Conservation (phyloP, 495 filamentous ascomycete species). For the Immersiella caudata region DNA sequence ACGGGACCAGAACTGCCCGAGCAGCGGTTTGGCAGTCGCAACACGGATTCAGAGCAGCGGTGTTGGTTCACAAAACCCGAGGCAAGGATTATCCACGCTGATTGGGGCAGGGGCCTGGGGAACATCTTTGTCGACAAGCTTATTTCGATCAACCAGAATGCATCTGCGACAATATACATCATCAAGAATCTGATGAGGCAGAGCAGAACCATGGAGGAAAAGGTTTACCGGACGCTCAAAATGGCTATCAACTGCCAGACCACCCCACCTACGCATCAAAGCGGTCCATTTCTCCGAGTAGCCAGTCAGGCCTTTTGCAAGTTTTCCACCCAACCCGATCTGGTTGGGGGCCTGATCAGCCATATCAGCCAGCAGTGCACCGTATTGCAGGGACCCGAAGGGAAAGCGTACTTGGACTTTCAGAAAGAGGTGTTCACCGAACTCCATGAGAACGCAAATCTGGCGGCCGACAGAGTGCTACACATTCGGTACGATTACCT, state of each 20-base stretch:
- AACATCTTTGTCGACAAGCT: constrained; percentile 57
- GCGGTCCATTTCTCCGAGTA: constrained; percentile 43
- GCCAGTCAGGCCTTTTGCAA: constrained; percentile 41
- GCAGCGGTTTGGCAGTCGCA: constrained; percentile 30
- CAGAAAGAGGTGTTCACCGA: constrained; percentile 40
- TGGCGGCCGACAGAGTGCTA: constrained; percentile 32
- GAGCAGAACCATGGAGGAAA: constrained; percentile 38
- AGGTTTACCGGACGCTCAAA: constrained; percentile 38
- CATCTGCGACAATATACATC: constrained; percentile 45
- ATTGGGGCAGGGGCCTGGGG: constrained; percentile 41
- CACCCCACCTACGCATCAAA: constrained; percentile 26
- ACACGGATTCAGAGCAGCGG: constrained; percentile 25
- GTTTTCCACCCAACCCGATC: constrained; percentile 27
- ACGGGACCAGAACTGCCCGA: constrained; percentile 8
- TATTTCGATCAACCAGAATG: constrained; percentile 53
- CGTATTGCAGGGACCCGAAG: constrained; percentile 44
- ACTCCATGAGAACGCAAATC: constrained; percentile 23
- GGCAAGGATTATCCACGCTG: constrained; percentile 44
- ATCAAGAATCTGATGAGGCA: constrained; percentile 46
- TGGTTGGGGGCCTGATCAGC: constrained; percentile 38
- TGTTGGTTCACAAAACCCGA: constrained; percentile 46
- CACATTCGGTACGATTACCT: constrained; percentile 52
- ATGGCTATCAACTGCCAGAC: constrained; percentile 40
- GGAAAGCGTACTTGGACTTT: constrained; percentile 48
- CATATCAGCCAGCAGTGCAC: constrained; percentile 44